A percentile compares a stretch with the other conserved stretches of the same genome.
These are phyloP conservation scores for Penicillium sp. DNA, from an alignment of 2,329 filamentous ascomycete genomes.

Conservation along the genomic window DNA sequence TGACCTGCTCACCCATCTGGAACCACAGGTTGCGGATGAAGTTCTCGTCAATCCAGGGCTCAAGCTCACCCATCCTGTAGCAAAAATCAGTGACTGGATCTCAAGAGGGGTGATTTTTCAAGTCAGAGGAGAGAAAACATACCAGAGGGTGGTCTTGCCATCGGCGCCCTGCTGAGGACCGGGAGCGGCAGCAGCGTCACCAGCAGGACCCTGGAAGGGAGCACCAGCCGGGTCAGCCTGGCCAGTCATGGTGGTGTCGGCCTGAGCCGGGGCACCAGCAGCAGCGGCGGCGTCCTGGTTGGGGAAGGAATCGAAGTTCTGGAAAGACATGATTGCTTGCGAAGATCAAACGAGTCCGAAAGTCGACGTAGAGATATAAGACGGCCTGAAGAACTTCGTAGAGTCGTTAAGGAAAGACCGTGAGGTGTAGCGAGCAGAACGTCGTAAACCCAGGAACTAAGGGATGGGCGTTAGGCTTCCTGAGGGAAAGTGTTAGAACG, in stretches of 20 bases:
- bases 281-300: conserved; percentile 61
- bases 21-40: conserved; percentile 97
- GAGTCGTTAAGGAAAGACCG: conserved; percentile 45
- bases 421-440: conserved; percentile 32
- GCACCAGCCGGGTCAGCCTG: conserved; percentile 60
- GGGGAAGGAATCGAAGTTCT: conserved; percentile 65
- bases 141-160: conserved; percentile 60
- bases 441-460: conserved; percentile 31
- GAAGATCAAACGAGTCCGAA: conserved; percentile 25
- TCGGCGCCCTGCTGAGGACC: conserved; percentile 55
- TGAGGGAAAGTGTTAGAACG: conserved; percentile 16
- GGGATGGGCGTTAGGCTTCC: conserved; percentile 32
- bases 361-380: conserved; percentile 33
- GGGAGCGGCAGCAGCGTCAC: conserved; percentile 44
- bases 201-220: conserved; percentile 51
- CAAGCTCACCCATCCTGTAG: conserved; percentile 94
- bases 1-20: conserved; percentile 89
- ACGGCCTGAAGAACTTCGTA: conserved; percentile 41
- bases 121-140: conserved; percentile 23
- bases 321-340: conserved; percentile 62
- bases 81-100: background rate
- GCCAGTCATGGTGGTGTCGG: conserved; percentile 56
- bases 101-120: background rate
- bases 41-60: conserved; percentile 99
- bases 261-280: conserved; percentile 50